Percentiles rank a stretch among this genome's conserved stretches.
phyloP scores from a whole-genome alignment of 2,329 filamentous ascomycete genomes.

The Teratosphaeria gauchensis region DNA sequence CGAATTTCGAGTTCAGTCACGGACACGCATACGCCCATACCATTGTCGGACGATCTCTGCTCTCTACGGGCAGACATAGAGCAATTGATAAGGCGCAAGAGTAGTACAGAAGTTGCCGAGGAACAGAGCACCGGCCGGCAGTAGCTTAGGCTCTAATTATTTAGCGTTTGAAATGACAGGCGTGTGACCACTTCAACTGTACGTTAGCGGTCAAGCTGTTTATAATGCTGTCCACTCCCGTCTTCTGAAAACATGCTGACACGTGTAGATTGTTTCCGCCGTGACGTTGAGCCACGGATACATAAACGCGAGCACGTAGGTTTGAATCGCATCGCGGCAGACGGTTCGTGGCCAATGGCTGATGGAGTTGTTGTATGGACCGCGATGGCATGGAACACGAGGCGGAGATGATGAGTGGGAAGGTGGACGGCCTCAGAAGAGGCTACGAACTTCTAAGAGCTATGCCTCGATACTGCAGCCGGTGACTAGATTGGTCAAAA shows the following conservation, averaged over 20 bases:
- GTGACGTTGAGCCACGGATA: too few species aligned
- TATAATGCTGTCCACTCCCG: neutral
- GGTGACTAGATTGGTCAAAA: constrained; percentile 6
- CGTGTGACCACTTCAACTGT: neutral
- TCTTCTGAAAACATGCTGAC: neutral
- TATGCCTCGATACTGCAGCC: constrained; percentile 9
- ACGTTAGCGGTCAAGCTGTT: neutral
- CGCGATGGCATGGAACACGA: neutral
- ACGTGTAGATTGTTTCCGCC: neutral
- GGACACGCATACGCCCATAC: neutral
- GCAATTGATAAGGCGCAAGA: neutral
- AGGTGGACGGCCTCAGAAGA: constrained; percentile 6
- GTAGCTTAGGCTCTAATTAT: neutral
- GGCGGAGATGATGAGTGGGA: constrained; percentile 1
- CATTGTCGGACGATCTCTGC: neutral
- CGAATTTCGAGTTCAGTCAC: too few species aligned
- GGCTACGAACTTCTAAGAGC: constrained; percentile 5
- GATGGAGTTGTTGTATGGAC: neutral
- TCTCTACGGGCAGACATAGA: neutral
- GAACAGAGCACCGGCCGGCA: neutral
- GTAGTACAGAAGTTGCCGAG: neutral
- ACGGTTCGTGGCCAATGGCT: constrained; percentile 8
- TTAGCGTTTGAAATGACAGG: neutral
- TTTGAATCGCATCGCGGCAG: neutral
- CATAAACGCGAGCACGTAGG: too few species aligned